Percentiles rank a stretch among this genome's conserved stretches.
Evolutionary conservation across 106 monocot genomes (phyloP).

Genomic region (Dendrobium nobile): DNA sequence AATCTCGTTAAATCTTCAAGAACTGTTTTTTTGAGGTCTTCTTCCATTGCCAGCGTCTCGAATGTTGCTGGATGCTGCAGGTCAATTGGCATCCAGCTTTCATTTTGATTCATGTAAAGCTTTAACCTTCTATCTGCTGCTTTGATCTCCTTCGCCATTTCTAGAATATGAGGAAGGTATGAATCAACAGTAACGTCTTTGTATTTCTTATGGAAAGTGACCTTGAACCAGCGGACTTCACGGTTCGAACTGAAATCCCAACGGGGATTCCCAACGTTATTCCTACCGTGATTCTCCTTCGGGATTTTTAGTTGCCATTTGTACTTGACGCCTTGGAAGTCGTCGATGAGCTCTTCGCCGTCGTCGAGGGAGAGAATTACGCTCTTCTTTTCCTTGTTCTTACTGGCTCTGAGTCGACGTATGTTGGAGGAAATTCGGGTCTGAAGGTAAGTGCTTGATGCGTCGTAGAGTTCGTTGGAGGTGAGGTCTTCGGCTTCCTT

Average conservation of each 20-base stretch:
- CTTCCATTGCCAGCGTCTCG: neutral
- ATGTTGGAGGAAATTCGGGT: too few species aligned
- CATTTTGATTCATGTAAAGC: conserved; percentile 15
- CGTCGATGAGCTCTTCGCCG: conserved; percentile 5
- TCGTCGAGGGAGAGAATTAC: too few species aligned
- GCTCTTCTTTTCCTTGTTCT: too few species aligned
- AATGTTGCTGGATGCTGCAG: conserved; percentile 41
- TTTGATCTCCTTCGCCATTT: conserved; percentile 7
- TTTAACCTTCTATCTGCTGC: conserved; percentile 9
- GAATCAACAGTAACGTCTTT: conserved; percentile 8
- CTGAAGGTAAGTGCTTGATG: neutral
- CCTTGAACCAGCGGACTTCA: conserved; percentile 12
- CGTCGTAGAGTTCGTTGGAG: conserved; percentile 21
- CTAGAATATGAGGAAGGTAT: conserved; percentile 24
- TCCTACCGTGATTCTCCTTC: neutral
- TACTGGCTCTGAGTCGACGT: too few species aligned
- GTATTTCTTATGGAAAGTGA: conserved; percentile 31
- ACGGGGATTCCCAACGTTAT: neutral
- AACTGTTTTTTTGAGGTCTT: too few species aligned
- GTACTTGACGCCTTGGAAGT: conserved; percentile 24
- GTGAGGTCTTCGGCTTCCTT: conserved; percentile 11
- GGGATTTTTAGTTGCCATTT: conserved; percentile 15
- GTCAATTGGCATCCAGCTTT: conserved; percentile 13
- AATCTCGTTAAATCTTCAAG: too few species aligned
- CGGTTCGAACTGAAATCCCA: neutral